Percentiles rank a stretch among this genome's conserved stretches.
phyloP scores from a whole-genome alignment of 2,329 filamentous ascomycete species.

The Periconia sp. region DNA sequence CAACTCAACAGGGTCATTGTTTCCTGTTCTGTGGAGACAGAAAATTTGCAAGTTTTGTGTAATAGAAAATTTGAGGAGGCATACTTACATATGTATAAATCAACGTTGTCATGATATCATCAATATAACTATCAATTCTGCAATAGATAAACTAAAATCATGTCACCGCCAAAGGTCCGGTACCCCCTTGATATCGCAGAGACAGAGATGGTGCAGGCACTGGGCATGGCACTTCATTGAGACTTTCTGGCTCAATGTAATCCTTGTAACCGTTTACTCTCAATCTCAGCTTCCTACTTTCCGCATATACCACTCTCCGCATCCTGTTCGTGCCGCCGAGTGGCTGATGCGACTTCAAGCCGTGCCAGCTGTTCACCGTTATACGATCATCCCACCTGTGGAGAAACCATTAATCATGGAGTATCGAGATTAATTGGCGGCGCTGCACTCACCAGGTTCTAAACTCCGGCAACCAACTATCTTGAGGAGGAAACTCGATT shows the following conservation, averaged over 20 bases:
- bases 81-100: too few relatives aligned
- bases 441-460: slow-evolving; percentile 27
- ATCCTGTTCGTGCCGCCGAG: slow-evolving; percentile 45
- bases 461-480: slow-evolving; percentile 45
- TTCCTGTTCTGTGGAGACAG: too few relatives aligned
- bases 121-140: too few relatives aligned
- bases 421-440: too few relatives aligned
- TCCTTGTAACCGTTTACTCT: slow-evolving; percentile 44
- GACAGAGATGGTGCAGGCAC: slow-evolving; percentile 18
- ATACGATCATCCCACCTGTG: slow-evolving; percentile 42
- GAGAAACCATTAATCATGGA: background rate
- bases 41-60: too few relatives aligned
- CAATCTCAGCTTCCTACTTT: slow-evolving; percentile 43
- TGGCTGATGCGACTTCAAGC: slow-evolving; percentile 42
- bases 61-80: too few relatives aligned
- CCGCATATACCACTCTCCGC: slow-evolving; percentile 45
- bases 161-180: slow-evolving; percentile 11
- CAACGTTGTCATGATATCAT: too few relatives aligned
- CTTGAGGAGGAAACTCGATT: slow-evolving; percentile 45
- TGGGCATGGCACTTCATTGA: slow-evolving; percentile 40
- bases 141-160: background rate
- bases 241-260: slow-evolving; percentile 41
- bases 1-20: too few relatives aligned
- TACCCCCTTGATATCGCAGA: slow-evolving; percentile 19
- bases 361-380: slow-evolving; percentile 45